phyloP scores from a whole-genome alignment of 1,284 basidiomycete species.

The Anthracocystis setariae region DNA sequence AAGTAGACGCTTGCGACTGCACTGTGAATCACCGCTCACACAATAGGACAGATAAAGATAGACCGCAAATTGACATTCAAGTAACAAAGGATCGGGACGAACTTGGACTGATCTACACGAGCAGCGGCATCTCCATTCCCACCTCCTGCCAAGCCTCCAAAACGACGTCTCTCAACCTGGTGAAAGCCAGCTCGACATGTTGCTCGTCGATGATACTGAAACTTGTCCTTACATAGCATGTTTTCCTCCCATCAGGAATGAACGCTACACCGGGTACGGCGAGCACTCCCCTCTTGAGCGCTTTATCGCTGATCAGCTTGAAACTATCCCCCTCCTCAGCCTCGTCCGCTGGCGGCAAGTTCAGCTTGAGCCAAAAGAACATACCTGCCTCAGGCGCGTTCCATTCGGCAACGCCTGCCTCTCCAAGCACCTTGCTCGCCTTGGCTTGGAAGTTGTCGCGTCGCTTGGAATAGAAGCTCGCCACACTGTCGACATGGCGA shows the following conservation, averaged over 20 bases:
- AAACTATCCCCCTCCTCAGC: conserved; percentile 75
- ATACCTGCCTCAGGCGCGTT: conserved; percentile 81
- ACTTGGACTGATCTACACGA: too few relatives aligned
- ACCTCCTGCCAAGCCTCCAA: conserved; percentile 59
- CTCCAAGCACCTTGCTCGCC: conserved; percentile 77
- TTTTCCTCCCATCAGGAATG: conserved; percentile 54
- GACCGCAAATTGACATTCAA: too few relatives aligned
- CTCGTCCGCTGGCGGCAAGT: conserved; percentile 50
- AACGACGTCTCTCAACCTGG: conserved; percentile 53
- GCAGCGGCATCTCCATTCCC: conserved; percentile 32
- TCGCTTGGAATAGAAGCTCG: conserved; percentile 81
- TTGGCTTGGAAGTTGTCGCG: conserved; percentile 82
- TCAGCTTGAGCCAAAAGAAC: conserved; percentile 68
- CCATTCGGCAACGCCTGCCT: conserved; percentile 72
- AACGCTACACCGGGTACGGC: conserved; percentile 79
- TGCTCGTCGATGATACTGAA: conserved; percentile 59
- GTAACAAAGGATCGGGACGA: too few relatives aligned
- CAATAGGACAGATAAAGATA: too few relatives aligned
- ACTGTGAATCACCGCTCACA: too few relatives aligned
- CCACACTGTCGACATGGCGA: conserved; percentile 76
- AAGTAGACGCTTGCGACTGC: too few relatives aligned
- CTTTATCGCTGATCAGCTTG: conserved; percentile 80
- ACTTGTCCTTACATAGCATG: conserved; percentile 61
- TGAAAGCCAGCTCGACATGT: conserved; percentile 58
- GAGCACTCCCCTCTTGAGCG: conserved; percentile 82